phyloP scores from a whole-genome alignment of 805 yeast genomes.

The Yarrowia porcina region DNA sequence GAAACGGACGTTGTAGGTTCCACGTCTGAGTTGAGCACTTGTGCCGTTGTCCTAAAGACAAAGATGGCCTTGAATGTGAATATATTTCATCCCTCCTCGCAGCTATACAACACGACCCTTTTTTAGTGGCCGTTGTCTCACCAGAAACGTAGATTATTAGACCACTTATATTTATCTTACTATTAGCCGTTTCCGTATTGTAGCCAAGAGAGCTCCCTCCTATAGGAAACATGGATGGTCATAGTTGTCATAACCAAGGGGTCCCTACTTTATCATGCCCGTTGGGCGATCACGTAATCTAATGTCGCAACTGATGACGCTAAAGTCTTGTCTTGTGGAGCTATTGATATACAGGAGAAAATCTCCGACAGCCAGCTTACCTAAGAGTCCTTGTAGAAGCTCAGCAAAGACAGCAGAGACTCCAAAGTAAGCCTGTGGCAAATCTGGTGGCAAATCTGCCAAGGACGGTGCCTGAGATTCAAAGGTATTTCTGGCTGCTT shows the following conservation, averaged over 20 bases:
- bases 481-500: not conserved
- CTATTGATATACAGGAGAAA: not conserved
- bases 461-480: not conserved
- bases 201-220: not conserved
- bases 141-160: not conserved
- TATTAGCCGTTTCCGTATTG: not conserved
- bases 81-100: not conserved
- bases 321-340: not conserved
- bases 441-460: not conserved
- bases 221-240: not conserved
- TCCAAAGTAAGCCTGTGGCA: too few relatives aligned
- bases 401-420: too few relatives aligned
- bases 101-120: not conserved
- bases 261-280: not conserved
- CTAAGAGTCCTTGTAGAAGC: too few relatives aligned
- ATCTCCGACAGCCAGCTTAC: not conserved
- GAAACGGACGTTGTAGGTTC: not conserved
- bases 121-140: not conserved
- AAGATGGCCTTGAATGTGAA: conserved; percentile 9
- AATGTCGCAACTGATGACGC: not conserved
- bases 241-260: not conserved
- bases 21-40: not conserved
- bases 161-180: not conserved
- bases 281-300: not conserved
- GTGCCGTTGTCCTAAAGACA: not conserved